Conservation (phyloP, 2,329 filamentous ascomycete genomes). For the Hymenoscyphus linearis region DNA sequence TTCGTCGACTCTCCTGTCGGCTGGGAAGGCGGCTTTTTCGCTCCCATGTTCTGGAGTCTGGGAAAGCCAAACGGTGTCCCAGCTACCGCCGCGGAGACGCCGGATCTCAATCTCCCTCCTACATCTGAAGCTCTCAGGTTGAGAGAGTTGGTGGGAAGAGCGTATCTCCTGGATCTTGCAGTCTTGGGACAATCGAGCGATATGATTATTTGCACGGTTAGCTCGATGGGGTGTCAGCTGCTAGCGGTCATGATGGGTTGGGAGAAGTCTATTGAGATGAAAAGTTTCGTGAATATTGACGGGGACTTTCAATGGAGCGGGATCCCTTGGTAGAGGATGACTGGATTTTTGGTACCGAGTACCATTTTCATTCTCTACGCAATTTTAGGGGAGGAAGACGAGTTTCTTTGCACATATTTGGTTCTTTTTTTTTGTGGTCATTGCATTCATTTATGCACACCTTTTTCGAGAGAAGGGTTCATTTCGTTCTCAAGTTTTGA, state of each 20-base stretch:
- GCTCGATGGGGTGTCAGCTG: slow-evolving; percentile 65
- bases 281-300: slow-evolving; percentile 75
- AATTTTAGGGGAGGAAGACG: neutral
- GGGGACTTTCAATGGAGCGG: slow-evolving; percentile 58
- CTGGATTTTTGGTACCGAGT: neutral
- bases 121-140: slow-evolving; percentile 53
- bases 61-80: slow-evolving; percentile 40
- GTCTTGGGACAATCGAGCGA: slow-evolving; percentile 66
- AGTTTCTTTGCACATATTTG: neutral
- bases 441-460: neutral
- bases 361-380: neutral
- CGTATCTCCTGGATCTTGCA: slow-evolving; percentile 75
- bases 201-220: slow-evolving; percentile 70
- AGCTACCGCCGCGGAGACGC: slow-evolving; percentile 30
- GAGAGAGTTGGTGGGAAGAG: slow-evolving; percentile 69
- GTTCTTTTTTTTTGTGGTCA: neutral
- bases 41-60: slow-evolving; percentile 74
- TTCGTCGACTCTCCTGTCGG: slow-evolving; percentile 73
- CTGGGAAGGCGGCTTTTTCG: slow-evolving; percentile 86
- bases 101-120: slow-evolving; percentile 32
- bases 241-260: slow-evolving; percentile 84
- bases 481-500: neutral
- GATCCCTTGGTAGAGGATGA: slow-evolving; percentile 28
- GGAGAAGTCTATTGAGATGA: slow-evolving; percentile 57
- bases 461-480: neutral